Percentiles rank a stretch among this genome's conserved stretches.
Evolutionary conservation across 257 asterid species (phyloP).

Genomic region (Nicotiana knightiana): DNA sequence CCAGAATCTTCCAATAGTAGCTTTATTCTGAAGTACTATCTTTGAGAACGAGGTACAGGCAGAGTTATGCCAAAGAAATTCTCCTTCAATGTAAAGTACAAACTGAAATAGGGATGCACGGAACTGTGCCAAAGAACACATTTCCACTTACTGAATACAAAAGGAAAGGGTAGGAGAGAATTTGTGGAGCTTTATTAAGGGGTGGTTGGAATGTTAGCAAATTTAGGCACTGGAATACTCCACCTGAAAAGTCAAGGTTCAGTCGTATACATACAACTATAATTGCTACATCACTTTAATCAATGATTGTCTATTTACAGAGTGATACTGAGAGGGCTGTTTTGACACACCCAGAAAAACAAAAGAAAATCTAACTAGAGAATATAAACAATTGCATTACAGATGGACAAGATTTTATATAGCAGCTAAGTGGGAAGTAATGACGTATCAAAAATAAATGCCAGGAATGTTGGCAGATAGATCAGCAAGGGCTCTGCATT

Average conservation of each 20-base stretch:
- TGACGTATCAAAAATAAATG: neutral
- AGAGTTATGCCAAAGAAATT: neutral
- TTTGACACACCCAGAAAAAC: neutral
- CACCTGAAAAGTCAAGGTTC: neutral
- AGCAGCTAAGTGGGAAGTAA: neutral
- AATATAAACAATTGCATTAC: constrained; percentile 2
- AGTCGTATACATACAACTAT: neutral
- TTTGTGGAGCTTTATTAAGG: no score
- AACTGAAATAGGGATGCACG: no score
- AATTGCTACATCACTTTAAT: neutral
- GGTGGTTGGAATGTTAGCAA: neutral
- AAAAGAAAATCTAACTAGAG: neutral
- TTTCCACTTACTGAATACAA: no score
- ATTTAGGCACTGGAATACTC: neutral
- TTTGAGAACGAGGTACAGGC: neutral
- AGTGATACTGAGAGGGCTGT: neutral
- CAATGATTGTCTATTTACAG: neutral
- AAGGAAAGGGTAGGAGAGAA: no score
- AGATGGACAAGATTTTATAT: neutral
- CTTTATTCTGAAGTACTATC: neutral
- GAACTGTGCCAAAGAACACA: no score
- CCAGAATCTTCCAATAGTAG: neutral
- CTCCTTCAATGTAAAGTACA: no score
- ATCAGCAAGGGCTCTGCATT: neutral
- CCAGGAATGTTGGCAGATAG: neutral